A percentile compares a stretch with the other conserved stretches of the same genome.
These are phyloP conservation scores for Cladophialophora immunda DNA, from an alignment of 2,329 filamentous ascomycete genomes.

Conservation along the genomic window DNA sequence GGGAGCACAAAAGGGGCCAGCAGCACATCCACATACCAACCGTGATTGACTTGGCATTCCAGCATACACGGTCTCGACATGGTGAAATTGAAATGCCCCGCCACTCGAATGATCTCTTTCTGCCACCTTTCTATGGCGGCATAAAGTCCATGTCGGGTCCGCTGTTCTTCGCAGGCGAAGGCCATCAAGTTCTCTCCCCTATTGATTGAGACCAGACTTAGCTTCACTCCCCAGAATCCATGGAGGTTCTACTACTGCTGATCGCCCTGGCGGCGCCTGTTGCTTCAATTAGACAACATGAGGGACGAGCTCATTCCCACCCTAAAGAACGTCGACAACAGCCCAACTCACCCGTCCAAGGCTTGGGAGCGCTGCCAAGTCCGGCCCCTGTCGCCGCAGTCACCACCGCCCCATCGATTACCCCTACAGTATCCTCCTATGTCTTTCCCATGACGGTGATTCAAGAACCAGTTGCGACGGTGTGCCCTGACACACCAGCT, in stretches of 20 bases:
- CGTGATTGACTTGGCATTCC: conserved; percentile 25
- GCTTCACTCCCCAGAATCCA: conserved; percentile 7
- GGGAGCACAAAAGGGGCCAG: conserved; percentile 1
- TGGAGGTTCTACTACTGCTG: conserved; percentile 19
- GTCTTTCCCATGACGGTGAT: conserved; percentile 34
- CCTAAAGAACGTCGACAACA: conserved; percentile 21
- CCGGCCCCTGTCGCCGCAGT: neutral
- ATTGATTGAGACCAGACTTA: neutral
- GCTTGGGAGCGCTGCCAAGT: conserved; percentile 16
- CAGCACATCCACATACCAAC: conserved; percentile 26
- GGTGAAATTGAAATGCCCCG: conserved; percentile 18
- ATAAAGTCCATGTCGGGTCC: neutral
- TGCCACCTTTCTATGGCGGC: neutral
- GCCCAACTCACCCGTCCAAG: conserved; percentile 4
- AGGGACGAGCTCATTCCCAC: conserved; percentile 29
- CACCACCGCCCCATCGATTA: conserved; percentile 4
- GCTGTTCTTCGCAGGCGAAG: conserved; percentile 16
- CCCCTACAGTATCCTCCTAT: conserved; percentile 22
- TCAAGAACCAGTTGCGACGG: conserved; percentile 35
- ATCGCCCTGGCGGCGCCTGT: conserved; percentile 21
- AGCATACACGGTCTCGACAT: conserved; percentile 12
- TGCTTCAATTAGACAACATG: conserved; percentile 17
- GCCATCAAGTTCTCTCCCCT: neutral
- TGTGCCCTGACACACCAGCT: conserved; percentile 33
- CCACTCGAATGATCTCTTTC: conserved; percentile 8